Percentiles rank a stretch among this genome's conserved stretches.
These are phyloP conservation scores for Monascus purpureus DNA, from an alignment of 495 filamentous ascomycete genomes.

Conservation along the genomic window DNA sequence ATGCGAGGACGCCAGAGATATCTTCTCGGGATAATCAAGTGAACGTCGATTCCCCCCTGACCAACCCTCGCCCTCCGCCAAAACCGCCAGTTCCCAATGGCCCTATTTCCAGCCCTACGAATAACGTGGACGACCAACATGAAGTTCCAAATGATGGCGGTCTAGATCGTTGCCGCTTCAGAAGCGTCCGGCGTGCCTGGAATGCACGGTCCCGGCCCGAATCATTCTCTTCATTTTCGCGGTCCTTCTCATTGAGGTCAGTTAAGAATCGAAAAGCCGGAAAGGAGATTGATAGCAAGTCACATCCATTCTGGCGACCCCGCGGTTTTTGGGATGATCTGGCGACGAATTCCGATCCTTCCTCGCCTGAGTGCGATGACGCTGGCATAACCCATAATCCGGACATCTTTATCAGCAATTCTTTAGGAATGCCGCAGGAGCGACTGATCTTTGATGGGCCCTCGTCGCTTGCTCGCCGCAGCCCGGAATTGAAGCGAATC, in stretches of 20 bases:
- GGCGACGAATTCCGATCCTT: slow-evolving; percentile 8
- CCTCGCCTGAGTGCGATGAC: slow-evolving; percentile 16
- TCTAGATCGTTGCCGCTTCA: slow-evolving; percentile 22
- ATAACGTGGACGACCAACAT: slow-evolving; percentile 38
- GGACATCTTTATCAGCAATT: slow-evolving; percentile 31
- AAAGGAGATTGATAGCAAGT: slow-evolving; percentile 34
- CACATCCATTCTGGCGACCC: slow-evolving; percentile 76
- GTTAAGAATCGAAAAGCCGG: slow-evolving; percentile 30
- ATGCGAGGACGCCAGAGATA: slow-evolving; percentile 23
- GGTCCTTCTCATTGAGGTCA: slow-evolving; percentile 31
- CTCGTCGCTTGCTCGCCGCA: slow-evolving; percentile 23
- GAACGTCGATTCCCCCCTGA: slow-evolving; percentile 51
- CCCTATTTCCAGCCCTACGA: slow-evolving; percentile 51
- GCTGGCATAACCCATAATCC: slow-evolving; percentile 17
- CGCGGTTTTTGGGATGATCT: slow-evolving; percentile 56
- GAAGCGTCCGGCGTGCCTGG: slow-evolving; percentile 43
- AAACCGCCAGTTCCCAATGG: slow-evolving; percentile 59
- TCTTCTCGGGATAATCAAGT: slow-evolving; percentile 28
- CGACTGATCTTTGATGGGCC: slow-evolving; percentile 32
- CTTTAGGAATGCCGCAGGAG: slow-evolving; percentile 38
- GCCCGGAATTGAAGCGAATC: slow-evolving; percentile 21
- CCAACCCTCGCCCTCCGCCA: slow-evolving; percentile 62
- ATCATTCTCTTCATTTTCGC: slow-evolving; percentile 23
- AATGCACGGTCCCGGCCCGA: slow-evolving; percentile 44
- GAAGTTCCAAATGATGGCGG: slow-evolving; percentile 18